Percentiles rank a stretch among this genome's conserved stretches.
These are phyloP conservation scores for Torulaspora microellipsoides DNA, from an alignment of 805 yeast species.

Conservation along the genomic window DNA sequence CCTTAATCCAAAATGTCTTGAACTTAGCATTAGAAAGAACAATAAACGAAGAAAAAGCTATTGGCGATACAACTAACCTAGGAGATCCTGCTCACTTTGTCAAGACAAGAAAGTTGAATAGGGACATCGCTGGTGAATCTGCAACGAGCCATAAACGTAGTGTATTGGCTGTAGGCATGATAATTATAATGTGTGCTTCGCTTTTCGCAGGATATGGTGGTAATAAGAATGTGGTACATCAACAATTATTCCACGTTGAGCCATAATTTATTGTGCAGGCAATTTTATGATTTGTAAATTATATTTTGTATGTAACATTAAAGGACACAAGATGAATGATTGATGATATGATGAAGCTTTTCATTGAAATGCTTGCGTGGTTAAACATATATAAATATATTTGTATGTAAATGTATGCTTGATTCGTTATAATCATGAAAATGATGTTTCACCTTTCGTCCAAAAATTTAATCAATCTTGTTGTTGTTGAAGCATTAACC, in stretches of 20 bases:
- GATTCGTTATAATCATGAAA: not conserved
- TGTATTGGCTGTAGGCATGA: not conserved
- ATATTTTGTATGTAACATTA: too few species aligned
- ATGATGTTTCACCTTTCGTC: not conserved
- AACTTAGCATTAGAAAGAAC: conserved; percentile 17
- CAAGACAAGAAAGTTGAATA: conserved; percentile 5
- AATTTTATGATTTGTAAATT: too few species aligned
- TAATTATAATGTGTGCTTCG: not conserved
- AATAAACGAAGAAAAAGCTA: not conserved
- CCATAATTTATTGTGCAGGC: too few species aligned
- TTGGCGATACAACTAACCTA: not conserved
- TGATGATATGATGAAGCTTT: too few species aligned
- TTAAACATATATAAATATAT: not conserved
- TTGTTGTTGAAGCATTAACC: conserved; percentile 35
- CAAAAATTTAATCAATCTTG: conserved; percentile 11
- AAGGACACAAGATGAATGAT: too few species aligned
- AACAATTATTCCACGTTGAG: too few species aligned
- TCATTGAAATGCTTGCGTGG: not conserved
- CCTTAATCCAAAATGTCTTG: conserved; percentile 12
- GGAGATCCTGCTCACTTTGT: not conserved
- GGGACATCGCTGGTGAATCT: not conserved
- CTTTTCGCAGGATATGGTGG: conserved; percentile 3
- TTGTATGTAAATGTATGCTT: conserved; percentile 6
- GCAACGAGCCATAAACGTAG: conserved; percentile 1
- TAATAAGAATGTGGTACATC: not conserved